Percentiles rank a stretch among this genome's conserved stretches.
phyloP scores from a whole-genome alignment of 495 filamentous ascomycete genomes.

The Chaetomium tenue region DNA sequence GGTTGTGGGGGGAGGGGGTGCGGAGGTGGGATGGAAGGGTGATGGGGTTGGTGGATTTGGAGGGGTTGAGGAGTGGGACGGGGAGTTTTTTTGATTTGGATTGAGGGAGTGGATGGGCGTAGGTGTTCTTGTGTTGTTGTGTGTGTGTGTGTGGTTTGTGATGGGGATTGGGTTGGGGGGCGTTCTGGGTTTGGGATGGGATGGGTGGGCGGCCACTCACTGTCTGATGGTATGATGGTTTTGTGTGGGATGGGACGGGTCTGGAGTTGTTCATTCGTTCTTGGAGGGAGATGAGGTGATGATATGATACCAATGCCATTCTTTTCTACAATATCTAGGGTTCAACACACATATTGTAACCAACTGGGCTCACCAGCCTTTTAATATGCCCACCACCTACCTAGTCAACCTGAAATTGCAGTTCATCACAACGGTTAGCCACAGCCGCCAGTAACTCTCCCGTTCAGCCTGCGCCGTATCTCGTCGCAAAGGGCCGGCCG shows the following conservation, averaged over 20 bases:
- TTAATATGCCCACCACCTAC: neutral
- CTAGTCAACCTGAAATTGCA: neutral
- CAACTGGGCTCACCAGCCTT: neutral
- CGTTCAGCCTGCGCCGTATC: conserved; percentile 18
- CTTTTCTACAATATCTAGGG: neutral
- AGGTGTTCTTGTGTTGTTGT: too few species aligned
- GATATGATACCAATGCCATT: conserved; percentile 5
- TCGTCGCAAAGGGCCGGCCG: neutral
- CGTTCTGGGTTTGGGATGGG: neutral
- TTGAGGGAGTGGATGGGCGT: conserved; percentile 12
- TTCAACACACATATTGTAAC: neutral
- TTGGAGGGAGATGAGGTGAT: neutral
- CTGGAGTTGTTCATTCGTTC: neutral
- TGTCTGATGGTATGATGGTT: too few species aligned
- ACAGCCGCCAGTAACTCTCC: neutral
- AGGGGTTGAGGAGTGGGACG: conserved; percentile 38
- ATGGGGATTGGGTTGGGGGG: too few species aligned
- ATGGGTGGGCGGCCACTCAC: too few species aligned
- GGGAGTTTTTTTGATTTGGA: conserved; percentile 50
- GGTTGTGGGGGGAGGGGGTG: conserved; percentile 40
- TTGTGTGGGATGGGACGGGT: neutral
- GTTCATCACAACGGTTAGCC: neutral
- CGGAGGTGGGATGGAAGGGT: conserved; percentile 41
- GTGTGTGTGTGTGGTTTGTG: too few species aligned
- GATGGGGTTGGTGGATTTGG: conserved; percentile 43